Conservation (phyloP, 2,329 filamentous ascomycete genomes). For the Fusarium torulosum region DNA sequence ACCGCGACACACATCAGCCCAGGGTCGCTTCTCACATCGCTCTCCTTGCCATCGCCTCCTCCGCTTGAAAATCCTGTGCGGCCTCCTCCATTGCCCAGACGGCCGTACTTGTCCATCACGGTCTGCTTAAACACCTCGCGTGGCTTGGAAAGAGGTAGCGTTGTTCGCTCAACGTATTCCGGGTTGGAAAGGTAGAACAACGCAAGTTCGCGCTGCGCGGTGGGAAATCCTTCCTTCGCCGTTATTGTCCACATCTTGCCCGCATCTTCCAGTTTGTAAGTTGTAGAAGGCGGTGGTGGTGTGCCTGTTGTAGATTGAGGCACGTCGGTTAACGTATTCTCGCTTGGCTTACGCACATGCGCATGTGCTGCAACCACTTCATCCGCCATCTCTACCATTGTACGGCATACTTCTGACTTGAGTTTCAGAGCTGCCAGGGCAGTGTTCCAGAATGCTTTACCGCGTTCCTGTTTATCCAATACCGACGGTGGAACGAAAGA, state of each 20-base stretch:
- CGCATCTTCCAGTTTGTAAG: conserved; percentile 82
- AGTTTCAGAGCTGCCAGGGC: conserved; percentile 88
- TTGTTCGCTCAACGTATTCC: conserved; percentile 83
- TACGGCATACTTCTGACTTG: conserved; percentile 87
- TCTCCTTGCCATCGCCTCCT: conserved; percentile 52
- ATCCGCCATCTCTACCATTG: conserved; percentile 75
- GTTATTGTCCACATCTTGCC: conserved; percentile 93
- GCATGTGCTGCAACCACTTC: conserved; percentile 72
- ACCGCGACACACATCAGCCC: conserved; percentile 93
- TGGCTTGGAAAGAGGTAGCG: conserved; percentile 85
- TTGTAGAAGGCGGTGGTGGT: conserved; percentile 65
- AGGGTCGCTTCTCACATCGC: conserved; percentile 77
- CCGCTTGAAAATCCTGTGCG: conserved; percentile 38
- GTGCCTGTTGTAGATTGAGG: conserved; percentile 56
- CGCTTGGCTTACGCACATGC: conserved; percentile 66
- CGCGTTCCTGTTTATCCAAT: conserved; percentile 71
- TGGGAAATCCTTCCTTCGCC: conserved; percentile 85
- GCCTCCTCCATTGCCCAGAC: conserved; percentile 49
- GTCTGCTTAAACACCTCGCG: conserved; percentile 91
- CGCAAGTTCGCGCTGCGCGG: conserved; percentile 91
- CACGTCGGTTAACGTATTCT: conserved; percentile 48
- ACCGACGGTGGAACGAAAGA: conserved; percentile 72
- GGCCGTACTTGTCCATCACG: conserved; percentile 78
- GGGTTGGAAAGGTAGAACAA: conserved; percentile 94
- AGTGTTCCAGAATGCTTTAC: conserved; percentile 90